Percentiles rank a stretch among this genome's conserved stretches.
These are phyloP conservation scores for Elaeis guineensis DNA, from an alignment of 176 grass and related monocot genomes.

Conservation along the genomic window DNA sequence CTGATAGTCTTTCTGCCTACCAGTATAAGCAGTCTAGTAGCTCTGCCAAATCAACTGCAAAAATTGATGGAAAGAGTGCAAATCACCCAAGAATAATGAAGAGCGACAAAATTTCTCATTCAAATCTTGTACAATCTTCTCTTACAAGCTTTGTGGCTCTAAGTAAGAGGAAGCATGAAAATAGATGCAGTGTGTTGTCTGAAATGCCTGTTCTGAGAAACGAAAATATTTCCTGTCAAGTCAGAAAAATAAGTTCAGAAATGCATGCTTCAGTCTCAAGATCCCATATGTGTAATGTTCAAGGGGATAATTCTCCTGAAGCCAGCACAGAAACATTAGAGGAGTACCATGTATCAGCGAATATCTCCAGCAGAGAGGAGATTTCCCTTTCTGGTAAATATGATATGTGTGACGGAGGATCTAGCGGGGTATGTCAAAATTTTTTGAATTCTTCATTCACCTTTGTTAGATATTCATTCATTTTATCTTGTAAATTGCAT, in stretches of 20 bases:
- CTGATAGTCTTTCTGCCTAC: not conserved
- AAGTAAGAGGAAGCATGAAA: slow-evolving; percentile 74
- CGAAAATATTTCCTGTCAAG: slow-evolving; percentile 30
- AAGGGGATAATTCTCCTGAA: slow-evolving; percentile 27
- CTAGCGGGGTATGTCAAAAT: slow-evolving; percentile 38
- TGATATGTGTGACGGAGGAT: slow-evolving; percentile 22
- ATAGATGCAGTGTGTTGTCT: slow-evolving; percentile 51
- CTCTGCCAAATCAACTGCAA: slow-evolving; percentile 16
- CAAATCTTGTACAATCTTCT: slow-evolving; percentile 60
- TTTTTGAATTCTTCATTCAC: slow-evolving; percentile 1
- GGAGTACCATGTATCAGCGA: slow-evolving; percentile 1
- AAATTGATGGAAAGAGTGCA: slow-evolving; percentile 7
- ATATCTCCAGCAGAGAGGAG: slow-evolving; percentile 16
- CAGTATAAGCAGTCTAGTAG: slow-evolving; percentile 18
- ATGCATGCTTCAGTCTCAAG: slow-evolving; percentile 15
- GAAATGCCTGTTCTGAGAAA: slow-evolving; percentile 75
- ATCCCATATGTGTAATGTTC: slow-evolving; percentile 14
- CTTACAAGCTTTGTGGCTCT: slow-evolving; percentile 60
- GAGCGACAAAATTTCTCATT: slow-evolving; percentile 29
- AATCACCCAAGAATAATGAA: slow-evolving; percentile 20
- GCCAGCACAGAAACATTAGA: slow-evolving; percentile 25
- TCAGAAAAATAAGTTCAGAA: slow-evolving; percentile 29
- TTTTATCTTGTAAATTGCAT: slow-evolving; percentile 18
- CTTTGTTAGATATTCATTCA: not conserved
- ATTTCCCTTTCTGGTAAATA: slow-evolving; percentile 22